Conservation (phyloP, 352 stramenopile species). For the Phytophthora syringae region DNA sequence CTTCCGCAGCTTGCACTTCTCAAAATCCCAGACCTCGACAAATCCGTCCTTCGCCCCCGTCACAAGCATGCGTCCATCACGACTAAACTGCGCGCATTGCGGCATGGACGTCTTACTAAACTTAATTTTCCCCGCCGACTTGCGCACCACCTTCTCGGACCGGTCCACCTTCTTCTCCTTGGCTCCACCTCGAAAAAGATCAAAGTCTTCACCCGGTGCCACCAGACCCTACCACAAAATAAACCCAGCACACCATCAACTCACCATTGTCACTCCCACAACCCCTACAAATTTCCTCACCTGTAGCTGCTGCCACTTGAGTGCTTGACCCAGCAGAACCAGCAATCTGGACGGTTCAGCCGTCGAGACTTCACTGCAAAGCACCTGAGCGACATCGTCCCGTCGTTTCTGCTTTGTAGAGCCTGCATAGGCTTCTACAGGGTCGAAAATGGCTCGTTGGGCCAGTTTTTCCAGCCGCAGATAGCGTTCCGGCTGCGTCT, state of each 20-base stretch:
- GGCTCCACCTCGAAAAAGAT: slow-evolving; percentile 77
- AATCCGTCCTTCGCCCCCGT: slow-evolving; percentile 95
- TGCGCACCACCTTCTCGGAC: slow-evolving; percentile 67
- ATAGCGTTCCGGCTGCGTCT: slow-evolving; percentile 60
- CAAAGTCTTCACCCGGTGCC: slow-evolving; percentile 66
- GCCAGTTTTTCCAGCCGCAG: slow-evolving; percentile 79
- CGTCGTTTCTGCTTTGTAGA: slow-evolving; percentile 81
- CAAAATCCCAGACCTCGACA: slow-evolving; percentile 94
- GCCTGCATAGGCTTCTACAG: slow-evolving; percentile 67
- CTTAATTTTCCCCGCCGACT: slow-evolving; percentile 87
- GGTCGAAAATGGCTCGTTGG: slow-evolving; percentile 72
- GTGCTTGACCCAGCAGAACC: slow-evolving; percentile 86
- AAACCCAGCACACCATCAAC: slow-evolving; percentile 1
- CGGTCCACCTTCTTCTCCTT: slow-evolving; percentile 68
- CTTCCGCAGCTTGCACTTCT: slow-evolving; percentile 90
- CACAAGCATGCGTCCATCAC: slow-evolving; percentile 89
- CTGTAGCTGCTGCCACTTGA: slow-evolving; percentile 92
- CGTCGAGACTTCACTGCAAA: slow-evolving; percentile 76
- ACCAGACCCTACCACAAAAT: slow-evolving; percentile 59
- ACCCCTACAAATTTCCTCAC: slow-evolving; percentile 18
- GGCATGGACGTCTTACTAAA: slow-evolving; percentile 87
- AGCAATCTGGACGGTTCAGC: slow-evolving; percentile 90
- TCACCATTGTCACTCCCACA: background rate
- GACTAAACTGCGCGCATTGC: slow-evolving; percentile 89
- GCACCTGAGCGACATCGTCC: slow-evolving; percentile 75